These are phyloP conservation scores for Starmerella scarabaei DNA, from an alignment of 805 yeast genomes.

Conservation along the genomic window DNA sequence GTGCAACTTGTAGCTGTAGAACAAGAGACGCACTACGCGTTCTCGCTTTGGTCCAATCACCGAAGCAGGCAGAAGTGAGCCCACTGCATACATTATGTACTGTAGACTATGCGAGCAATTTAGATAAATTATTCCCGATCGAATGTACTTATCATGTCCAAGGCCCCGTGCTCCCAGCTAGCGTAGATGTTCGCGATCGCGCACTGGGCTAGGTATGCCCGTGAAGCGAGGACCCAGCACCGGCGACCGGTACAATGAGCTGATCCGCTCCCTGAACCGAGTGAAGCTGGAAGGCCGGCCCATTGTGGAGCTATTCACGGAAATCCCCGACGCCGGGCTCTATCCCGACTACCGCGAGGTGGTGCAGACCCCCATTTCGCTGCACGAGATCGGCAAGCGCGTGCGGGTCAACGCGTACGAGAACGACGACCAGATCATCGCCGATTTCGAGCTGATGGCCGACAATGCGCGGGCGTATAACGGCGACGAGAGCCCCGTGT, in stretches of 20 bases:
- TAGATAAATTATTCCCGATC: no score
- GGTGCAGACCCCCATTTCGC: constrained; percentile 52
- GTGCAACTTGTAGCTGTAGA: no score
- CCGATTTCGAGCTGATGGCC: constrained; percentile 54
- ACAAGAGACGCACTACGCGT: no score
- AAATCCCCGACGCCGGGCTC: constrained; percentile 56
- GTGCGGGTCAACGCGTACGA: constrained; percentile 30
- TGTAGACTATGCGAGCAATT: no score
- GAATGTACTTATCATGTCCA: no score
- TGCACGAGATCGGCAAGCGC: constrained; percentile 49
- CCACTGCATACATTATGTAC: no score
- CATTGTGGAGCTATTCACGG: constrained; percentile 42
- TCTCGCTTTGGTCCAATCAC: no score
- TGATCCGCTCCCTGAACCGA: constrained; percentile 16
- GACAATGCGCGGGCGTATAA: constrained; percentile 63
- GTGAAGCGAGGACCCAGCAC: constrained; percentile 8
- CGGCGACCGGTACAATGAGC: constrained; percentile 13
- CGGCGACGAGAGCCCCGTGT: constrained; percentile 52
- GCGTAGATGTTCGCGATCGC: no score
- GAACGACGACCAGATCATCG: constrained; percentile 32
- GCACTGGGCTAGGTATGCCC: constrained; percentile 6
- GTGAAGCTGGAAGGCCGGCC: constrained; percentile 19
- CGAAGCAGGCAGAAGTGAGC: no score
- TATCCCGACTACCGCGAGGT: constrained; percentile 71
- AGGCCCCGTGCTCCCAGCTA: no score